Percentiles rank a stretch among this genome's conserved stretches.
phyloP scores from a whole-genome alignment of 345 rosid genomes.

The Toxicodendron radicans region DNA sequence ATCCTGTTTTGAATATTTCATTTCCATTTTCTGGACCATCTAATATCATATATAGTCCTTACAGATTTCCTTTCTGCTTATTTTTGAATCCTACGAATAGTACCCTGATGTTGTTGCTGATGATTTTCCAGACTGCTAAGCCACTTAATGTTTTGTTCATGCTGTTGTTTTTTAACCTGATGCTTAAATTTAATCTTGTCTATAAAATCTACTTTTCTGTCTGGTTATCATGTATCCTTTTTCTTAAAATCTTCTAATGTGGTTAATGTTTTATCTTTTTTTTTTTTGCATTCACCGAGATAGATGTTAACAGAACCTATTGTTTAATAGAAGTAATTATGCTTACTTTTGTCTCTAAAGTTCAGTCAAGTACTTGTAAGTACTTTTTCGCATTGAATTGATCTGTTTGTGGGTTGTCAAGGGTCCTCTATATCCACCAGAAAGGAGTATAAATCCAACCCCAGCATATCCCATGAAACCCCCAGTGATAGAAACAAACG shows the following conservation, averaged over 20 bases:
- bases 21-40: not conserved
- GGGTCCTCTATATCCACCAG: conserved; percentile 58
- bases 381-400: conserved; percentile 11
- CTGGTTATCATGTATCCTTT: not conserved
- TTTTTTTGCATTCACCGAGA: not conserved
- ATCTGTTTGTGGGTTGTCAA: conserved; percentile 35
- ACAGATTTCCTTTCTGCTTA: not conserved
- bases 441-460: conserved; percentile 49
- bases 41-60: not conserved
- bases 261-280: not conserved
- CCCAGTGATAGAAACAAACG: conserved; percentile 39
- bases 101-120: not conserved
- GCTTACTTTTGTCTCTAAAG: conserved; percentile 10
- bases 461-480: conserved; percentile 44
- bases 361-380: not conserved
- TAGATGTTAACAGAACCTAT: not conserved
- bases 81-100: not conserved
- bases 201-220: not conserved
- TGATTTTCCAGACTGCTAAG: not conserved
- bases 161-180: no score
- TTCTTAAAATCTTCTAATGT: not conserved
- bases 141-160: not conserved
- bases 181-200: not conserved
- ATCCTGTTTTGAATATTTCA: not conserved
- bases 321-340: not conserved